A percentile compares a stretch with the other conserved stretches of the same genome.
Conservation (phyloP, 768 basidiomycete species). For the Hypholoma fasciculare region DNA sequence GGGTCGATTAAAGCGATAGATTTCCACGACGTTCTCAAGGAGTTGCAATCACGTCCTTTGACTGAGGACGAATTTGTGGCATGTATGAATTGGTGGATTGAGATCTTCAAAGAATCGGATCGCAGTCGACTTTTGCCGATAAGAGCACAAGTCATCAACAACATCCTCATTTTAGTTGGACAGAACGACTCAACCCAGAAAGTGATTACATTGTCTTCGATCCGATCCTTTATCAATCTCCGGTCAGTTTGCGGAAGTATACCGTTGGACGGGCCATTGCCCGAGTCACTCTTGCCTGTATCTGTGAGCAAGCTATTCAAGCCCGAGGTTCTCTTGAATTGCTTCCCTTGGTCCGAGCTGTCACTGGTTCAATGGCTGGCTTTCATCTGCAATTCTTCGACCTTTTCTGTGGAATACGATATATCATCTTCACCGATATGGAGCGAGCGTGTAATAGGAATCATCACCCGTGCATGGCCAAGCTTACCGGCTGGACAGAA, state of each 20-base stretch:
- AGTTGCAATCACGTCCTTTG: constrained; percentile 73
- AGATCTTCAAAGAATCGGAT: constrained; percentile 34
- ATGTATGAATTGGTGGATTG: constrained; percentile 87
- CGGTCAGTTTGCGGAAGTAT: constrained; percentile 53
- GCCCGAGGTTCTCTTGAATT: constrained; percentile 42
- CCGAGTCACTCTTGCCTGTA: constrained; percentile 69
- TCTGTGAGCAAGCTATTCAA: constrained; percentile 61
- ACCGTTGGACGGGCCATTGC: constrained; percentile 74
- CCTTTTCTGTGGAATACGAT: constrained; percentile 54
- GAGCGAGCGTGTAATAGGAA: constrained; percentile 75
- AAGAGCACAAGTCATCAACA: constrained; percentile 66
- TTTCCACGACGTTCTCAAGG: constrained; percentile 80
- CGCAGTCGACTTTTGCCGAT: constrained; percentile 39
- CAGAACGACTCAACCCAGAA: constrained; percentile 40
- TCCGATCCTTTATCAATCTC: constrained; percentile 73
- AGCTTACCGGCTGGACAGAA: constrained; percentile 52
- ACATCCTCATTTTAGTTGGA: constrained; percentile 56
- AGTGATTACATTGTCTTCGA: constrained; percentile 66
- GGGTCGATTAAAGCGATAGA: constrained; percentile 73
- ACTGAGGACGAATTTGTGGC: constrained; percentile 72
- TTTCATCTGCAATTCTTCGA: constrained; percentile 51
- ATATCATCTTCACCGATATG: constrained; percentile 66
- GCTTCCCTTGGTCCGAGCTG: constrained; percentile 83
- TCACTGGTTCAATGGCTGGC: constrained; percentile 74
- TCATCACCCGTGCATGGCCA: constrained; percentile 74